Evolutionary conservation across 257 asterid species (phyloP), one percentile per base, ranked within the genome.

Genomic region (Nicotiana obtusifolia): DNA sequence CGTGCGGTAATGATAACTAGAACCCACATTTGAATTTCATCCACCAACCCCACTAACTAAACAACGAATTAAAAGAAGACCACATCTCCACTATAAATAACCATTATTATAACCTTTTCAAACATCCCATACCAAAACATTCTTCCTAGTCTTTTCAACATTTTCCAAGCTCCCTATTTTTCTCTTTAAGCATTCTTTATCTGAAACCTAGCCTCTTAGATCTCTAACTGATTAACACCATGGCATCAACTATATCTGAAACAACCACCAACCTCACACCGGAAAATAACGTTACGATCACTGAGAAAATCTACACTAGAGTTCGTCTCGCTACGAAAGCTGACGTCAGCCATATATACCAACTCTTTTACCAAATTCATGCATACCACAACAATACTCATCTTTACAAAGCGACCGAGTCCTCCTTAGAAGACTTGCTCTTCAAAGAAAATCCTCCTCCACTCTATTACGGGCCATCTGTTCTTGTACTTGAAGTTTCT

Each of bases 401-500:
- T 47, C 17, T 78, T 9, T 78, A 78, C 22, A 78, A 59, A 78
- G 71, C 66, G 2, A 78, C 69, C 0, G 71, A 78, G 41, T 62
- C 49, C 16, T 78, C 81, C 10, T 78, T 78, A 19, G 28, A 4
- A 0, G 0, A 11, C 41, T 33, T 78, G 41, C 81, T 78, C 0
- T 78, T 78, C 26, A 59, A 59, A 13, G 28, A 44, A 78, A 78
- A 59, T 1, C 41, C 73, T 59, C 64, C 33, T 30, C 82, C 82
- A 4, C 82, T 65, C n/a, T 78, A 17, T 56, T 59, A 78, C 24
- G 28, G 71, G 0, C 82, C 82, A 33, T 57, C 82, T 33, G 7
- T 78, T 10, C 82, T 78, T 49, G 59, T 78, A 9, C 54, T 78
- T 0, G 82, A 78, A 65, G 82, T 78, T 7, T 78, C 81, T 3